Percentiles rank a stretch among this genome's conserved stretches.
Evolutionary conservation across 2,329 filamentous ascomycete genomes (phyloP).

Genomic region (Alternaria tenuissima): DNA sequence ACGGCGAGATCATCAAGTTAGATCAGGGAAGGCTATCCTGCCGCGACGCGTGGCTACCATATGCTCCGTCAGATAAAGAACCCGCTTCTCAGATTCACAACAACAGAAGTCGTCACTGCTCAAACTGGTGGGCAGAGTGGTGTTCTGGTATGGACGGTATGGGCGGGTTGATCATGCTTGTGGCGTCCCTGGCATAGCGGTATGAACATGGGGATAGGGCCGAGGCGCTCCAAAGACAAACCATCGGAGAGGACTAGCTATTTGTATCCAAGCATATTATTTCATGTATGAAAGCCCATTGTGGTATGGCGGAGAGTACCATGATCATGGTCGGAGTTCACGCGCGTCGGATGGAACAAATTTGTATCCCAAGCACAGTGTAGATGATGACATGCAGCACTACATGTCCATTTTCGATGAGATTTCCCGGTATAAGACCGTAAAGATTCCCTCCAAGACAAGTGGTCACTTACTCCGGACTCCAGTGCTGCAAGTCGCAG

Average conservation of each 20-base stretch:
- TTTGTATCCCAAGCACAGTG: neutral
- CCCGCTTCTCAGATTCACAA: neutral
- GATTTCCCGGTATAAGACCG: neutral
- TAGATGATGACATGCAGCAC: neutral
- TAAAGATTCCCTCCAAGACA: neutral
- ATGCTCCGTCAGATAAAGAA: neutral
- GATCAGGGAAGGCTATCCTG: slow-evolving; percentile 32
- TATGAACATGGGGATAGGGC: no score
- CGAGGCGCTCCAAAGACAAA: neutral
- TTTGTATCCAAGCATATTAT: no score
- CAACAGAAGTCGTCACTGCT: slow-evolving; percentile 3
- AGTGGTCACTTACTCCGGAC: neutral
- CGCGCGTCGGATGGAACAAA: slow-evolving; percentile 2
- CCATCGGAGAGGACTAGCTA: neutral
- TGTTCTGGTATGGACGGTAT: slow-evolving; percentile 57
- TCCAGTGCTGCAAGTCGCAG: neutral
- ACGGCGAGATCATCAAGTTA: slow-evolving; percentile 47
- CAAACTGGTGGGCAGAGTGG: slow-evolving; percentile 55
- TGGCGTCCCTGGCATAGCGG: slow-evolving; percentile 45
- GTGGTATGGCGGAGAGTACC: neutral
- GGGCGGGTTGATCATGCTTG: slow-evolving; percentile 57
- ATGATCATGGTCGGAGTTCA: neutral
- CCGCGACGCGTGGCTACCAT: slow-evolving; percentile 22
- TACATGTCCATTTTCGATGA: neutral
- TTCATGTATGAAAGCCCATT: neutral